A percentile compares a stretch with the other conserved stretches of the same genome.
These are phyloP conservation scores for Echium plantagineum DNA, from an alignment of 257 asterid species.

Conservation along the genomic window DNA sequence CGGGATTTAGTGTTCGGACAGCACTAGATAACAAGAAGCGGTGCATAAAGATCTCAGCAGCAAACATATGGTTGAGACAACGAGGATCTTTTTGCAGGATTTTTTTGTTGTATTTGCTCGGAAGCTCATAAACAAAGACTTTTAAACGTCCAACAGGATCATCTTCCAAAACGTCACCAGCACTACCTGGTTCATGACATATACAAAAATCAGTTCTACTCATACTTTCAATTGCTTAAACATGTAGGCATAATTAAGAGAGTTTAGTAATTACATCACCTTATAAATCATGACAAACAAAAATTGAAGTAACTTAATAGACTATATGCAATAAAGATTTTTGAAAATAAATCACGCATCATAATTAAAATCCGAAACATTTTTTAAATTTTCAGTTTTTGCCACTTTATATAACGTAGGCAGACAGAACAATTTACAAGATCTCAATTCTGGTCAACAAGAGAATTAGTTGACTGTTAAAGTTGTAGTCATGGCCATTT, in stretches of 20 bases:
- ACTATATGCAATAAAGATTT: too few relatives aligned
- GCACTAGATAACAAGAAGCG: constrained; percentile 64
- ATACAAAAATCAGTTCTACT: constrained; percentile 1
- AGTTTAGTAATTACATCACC: background rate
- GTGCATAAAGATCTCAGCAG: constrained; percentile 89
- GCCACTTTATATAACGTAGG: too few relatives aligned
- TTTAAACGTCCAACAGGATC: constrained; percentile 66
- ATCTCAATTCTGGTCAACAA: too few relatives aligned
- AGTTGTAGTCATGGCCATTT: background rate
- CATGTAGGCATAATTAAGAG: too few relatives aligned
- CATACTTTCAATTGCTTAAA: background rate
- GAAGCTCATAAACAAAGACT: constrained; percentile 77
- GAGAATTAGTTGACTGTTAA: too few relatives aligned
- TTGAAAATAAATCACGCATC: too few relatives aligned
- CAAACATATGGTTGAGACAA: constrained; percentile 93
- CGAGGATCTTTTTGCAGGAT: constrained; percentile 63
- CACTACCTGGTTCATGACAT: constrained; percentile 51
- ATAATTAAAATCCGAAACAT: too few relatives aligned
- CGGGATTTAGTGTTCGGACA: constrained; percentile 79
- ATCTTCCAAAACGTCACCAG: constrained; percentile 92
- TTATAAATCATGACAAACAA: too few relatives aligned
- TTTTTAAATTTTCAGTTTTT: too few relatives aligned
- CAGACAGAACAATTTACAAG: too few relatives aligned
- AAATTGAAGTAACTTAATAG: too few relatives aligned
- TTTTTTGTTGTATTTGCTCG: constrained; percentile 77